Base-by-base conservation (phyloP, 306 rosid genomes). In the Heteromeles arbutifolia region DNA sequence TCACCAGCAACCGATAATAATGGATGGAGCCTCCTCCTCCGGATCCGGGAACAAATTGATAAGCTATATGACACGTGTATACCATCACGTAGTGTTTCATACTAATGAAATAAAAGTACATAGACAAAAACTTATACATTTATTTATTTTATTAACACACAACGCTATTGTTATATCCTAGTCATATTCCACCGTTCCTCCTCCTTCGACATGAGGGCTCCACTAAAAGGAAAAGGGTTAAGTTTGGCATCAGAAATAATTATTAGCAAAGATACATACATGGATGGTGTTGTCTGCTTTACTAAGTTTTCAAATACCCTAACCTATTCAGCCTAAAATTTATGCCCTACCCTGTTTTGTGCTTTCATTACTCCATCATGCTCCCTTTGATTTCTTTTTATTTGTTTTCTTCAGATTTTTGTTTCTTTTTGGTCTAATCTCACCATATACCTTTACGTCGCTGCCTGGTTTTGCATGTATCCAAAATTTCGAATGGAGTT, bases 21-120 rank as follows among this genome's bases (percentile, higher is more conserved):
- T 63, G 18, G 1, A 73, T 24, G 76, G 67, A 72, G 67, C 76
- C 56, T 37, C 26, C 54, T 72, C 76, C 76, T 39, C 25, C 67
- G 67, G 67, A 57, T 57, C 25, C 67, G 76, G 76, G 39, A 58
- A 24, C 67, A 73, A 22, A 73, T 58, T 73, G 56, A 73, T 24
- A 15, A 72, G 10, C 0, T 4, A 11, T 3, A 22, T 19, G 5
- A 34, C 39, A 34, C 8, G 2, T 1, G 2, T 34, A 34, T 34
- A 1, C 8, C 39, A 34, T 6, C 2, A 34, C 0, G 2, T 34
- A 8, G 6, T 6, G 8, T 34, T 34, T 34, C 39, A 34, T 34
- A 0, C 39, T 34, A 34, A 34, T 6, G 9, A 34, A 34, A 34
- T 6, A 34, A 34, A 34, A 34, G 2, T 34, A 34, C 6, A 34